A percentile compares a stretch with the other conserved stretches of the same genome.
Conservation (phyloP, 2,329 filamentous ascomycete species). For the Sclerotinia glacialis region DNA sequence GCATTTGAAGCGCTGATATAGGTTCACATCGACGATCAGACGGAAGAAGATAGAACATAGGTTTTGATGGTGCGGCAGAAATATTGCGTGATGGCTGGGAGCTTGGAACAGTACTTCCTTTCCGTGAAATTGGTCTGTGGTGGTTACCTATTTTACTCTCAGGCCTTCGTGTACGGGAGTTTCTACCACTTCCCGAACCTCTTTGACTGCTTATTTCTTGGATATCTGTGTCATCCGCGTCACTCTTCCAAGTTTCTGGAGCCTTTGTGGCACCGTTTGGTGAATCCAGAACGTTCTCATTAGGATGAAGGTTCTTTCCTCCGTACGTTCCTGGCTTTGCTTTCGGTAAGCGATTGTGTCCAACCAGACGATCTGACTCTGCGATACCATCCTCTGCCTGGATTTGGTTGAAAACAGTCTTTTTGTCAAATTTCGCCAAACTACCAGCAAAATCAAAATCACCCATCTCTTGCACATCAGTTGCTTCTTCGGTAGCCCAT, state of each 20-base stretch:
- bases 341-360: slow-evolving; percentile 71
- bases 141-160: slow-evolving; percentile 41
- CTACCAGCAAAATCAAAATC: slow-evolving; percentile 93
- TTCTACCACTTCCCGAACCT: slow-evolving; percentile 44
- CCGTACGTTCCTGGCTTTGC: slow-evolving; percentile 64
- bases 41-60: slow-evolving; percentile 50
- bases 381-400: slow-evolving; percentile 82
- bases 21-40: slow-evolving; percentile 59
- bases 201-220: slow-evolving; percentile 34
- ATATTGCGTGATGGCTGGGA: slow-evolving; percentile 32
- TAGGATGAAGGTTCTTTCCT: slow-evolving; percentile 87
- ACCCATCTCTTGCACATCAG: slow-evolving; percentile 86
- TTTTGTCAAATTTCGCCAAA: slow-evolving; percentile 92
- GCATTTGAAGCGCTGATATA: slow-evolving; percentile 76
- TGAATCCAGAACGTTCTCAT: slow-evolving; percentile 82
- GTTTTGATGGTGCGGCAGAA: slow-evolving; percentile 33
- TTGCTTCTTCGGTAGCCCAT: slow-evolving; percentile 95
- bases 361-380: slow-evolving; percentile 87
- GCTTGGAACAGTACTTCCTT: slow-evolving; percentile 35
- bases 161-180: slow-evolving; percentile 32
- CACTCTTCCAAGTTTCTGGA: slow-evolving; percentile 62
- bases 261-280: slow-evolving; percentile 40
- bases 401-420: slow-evolving; percentile 86
- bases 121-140: slow-evolving; percentile 39
- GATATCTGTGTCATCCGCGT: slow-evolving; percentile 59